Percentiles rank a stretch among this genome's conserved stretches.
These are phyloP conservation scores for Penicillium brevicompactum DNA, from an alignment of 2,329 filamentous ascomycete genomes.

Conservation along the genomic window DNA sequence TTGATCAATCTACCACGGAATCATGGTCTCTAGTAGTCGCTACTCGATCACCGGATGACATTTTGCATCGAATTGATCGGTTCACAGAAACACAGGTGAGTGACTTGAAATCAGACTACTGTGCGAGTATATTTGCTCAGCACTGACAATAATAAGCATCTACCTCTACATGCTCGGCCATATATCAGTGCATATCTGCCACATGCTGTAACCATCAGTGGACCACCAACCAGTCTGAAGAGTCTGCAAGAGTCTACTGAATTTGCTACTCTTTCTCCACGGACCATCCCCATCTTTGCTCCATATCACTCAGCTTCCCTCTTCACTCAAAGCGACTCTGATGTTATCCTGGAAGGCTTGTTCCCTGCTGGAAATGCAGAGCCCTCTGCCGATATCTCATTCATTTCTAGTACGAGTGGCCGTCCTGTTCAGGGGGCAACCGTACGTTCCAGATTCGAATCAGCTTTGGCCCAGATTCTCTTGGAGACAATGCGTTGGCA, in stretches of 20 bases:
- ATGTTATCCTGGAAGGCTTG: background rate
- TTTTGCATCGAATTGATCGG: background rate
- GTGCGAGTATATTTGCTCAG: background rate
- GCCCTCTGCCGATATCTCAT: background rate
- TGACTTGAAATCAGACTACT: background rate
- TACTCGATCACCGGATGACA: background rate
- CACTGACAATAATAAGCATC: background rate
- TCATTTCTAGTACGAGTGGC: background rate
- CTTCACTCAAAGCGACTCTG: background rate
- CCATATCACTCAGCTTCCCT: background rate
- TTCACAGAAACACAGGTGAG: background rate
- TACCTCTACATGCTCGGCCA: background rate
- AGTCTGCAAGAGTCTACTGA: background rate
- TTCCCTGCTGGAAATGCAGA: background rate
- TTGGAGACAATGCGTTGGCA: background rate
- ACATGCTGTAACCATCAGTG: background rate
- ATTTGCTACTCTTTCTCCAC: background rate
- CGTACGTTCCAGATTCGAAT: background rate
- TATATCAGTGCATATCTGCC: background rate
- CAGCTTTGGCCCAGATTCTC: background rate
- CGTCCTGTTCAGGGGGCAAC: background rate
- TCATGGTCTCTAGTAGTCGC: slow-evolving; percentile 3
- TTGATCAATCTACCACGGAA: slow-evolving; percentile 2
- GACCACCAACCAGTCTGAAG: background rate
- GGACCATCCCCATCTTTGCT: background rate